phyloP scores from a whole-genome alignment of 495 filamentous ascomycete genomes.

The Penicillium robsamsonii region DNA sequence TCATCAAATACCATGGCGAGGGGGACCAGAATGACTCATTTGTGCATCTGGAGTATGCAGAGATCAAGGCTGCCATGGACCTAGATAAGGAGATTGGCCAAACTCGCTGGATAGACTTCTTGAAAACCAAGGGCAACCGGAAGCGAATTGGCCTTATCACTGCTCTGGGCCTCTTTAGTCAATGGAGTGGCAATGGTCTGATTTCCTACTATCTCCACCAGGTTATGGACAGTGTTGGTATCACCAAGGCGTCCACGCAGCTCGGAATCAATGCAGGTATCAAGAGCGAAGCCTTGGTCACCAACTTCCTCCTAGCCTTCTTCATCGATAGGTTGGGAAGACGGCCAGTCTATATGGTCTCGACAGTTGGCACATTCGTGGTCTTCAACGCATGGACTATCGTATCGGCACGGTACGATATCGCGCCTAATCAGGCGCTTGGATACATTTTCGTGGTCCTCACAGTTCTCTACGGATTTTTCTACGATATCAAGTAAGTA shows the following conservation, averaged over 20 bases:
- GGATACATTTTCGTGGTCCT: constrained; percentile 56
- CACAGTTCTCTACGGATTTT: constrained; percentile 57
- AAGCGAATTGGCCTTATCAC: background rate
- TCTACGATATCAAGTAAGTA: constrained; percentile 49
- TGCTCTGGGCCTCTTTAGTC: constrained; percentile 2
- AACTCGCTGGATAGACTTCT: background rate
- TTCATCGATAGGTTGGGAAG: constrained; percentile 61
- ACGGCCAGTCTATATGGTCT: constrained; percentile 53
- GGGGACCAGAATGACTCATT: no score
- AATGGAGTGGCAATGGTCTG: constrained; percentile 3
- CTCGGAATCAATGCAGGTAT: constrained; percentile 36
- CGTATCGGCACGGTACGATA: constrained; percentile 53
- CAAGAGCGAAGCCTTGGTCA: constrained; percentile 15
- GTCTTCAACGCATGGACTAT: constrained; percentile 59
- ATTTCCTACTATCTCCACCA: constrained; percentile 41
- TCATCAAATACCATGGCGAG: no score
- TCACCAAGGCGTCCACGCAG: constrained; percentile 47
- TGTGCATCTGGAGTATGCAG: no score
- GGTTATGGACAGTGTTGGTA: constrained; percentile 56
- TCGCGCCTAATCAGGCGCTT: constrained; percentile 36
- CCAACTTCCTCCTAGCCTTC: constrained; percentile 50
- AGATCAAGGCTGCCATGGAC: no score
- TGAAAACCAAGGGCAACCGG: constrained; percentile 1
- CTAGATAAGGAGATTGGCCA: no score
- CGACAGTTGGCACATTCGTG: constrained; percentile 57